Percentiles rank a stretch among this genome's conserved stretches.
Conservation (phyloP, 164 flowering plant species). For the Houttuynia cordata region DNA sequence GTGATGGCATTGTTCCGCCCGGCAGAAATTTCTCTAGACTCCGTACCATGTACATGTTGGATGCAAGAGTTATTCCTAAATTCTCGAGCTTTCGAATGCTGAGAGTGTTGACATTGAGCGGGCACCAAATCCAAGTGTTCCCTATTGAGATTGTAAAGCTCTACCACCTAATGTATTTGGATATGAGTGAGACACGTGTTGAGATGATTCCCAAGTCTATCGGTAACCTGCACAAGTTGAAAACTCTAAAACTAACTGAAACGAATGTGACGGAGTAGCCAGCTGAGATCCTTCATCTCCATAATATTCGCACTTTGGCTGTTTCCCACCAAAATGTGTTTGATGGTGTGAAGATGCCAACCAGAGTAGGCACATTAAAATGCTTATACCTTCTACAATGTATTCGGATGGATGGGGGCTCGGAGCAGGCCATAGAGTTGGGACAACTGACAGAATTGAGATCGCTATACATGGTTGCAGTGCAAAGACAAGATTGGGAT, state of each 20-base stretch:
- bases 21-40: neutral
- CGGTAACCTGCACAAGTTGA: neutral
- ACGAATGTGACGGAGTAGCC: neutral
- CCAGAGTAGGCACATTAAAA: too few relatives aligned
- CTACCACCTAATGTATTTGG: neutral
- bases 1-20: neutral
- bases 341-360: too few relatives aligned
- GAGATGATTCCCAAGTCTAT: neutral
- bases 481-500: too few relatives aligned
- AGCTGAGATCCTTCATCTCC: neutral
- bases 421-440: too few relatives aligned
- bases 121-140: neutral
- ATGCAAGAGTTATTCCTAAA: neutral
- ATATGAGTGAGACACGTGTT: neutral
- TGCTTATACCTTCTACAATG: too few relatives aligned
- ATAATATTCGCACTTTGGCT: too few relatives aligned
- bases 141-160: neutral
- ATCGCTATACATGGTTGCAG: too few relatives aligned
- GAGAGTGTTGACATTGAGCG: neutral
- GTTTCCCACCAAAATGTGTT: too few relatives aligned
- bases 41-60: neutral
- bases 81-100: neutral
- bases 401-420: too few relatives aligned
- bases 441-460: too few relatives aligned
- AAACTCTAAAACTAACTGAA: neutral